Base-by-base conservation (phyloP, 2,329 filamentous ascomycete genomes). In the Diaporthe ilicicola region DNA sequence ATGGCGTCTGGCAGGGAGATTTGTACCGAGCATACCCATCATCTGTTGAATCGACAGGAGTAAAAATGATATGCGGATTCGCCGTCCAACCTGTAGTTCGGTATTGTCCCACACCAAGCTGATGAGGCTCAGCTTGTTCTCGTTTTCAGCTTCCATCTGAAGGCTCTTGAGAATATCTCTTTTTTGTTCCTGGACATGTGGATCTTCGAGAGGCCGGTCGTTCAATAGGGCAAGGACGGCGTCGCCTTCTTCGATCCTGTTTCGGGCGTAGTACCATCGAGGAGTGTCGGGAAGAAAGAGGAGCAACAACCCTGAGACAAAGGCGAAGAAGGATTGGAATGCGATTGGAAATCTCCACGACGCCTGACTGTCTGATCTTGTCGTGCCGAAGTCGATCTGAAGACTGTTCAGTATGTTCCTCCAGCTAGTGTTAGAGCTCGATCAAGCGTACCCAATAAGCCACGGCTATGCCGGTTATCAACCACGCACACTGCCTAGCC, bases 201-300 rank as follows among this genome's bases (percentile, higher is more conserved):
- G 39, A 19, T 61, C 37, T 29, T 46, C 24, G 15, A n/a, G 22
- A 10, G 22, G 8, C 2, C 27, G 37, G 3, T 61, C 55, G 17
- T 61, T 61, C 24, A 61, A 39, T 8, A 61, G 55, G 4, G 55
- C 55, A 2, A 61, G 39, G 2, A 61, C 55, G 17, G 15, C 4
- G 1, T 61, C 55, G 2, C 55, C 55, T 32, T 61, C 55, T n/a
- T 61, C n/a, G 24, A 61, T 61, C 9, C 55, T 61, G 17, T 44
- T 24, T n/a, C 55, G 55, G 22, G 39, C 55, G 39, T 61, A 61
- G 24, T 61, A 61, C 55, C 55, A 61, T 61, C 55, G 55, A 3
- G 55, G 55, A n/a, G 55, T 61, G 17, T 61, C 55, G 2, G 55
- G 55, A 6, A 61, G 55, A 1, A 61, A 61, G 1, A 61, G 37